Base-by-base conservation (phyloP, 1,139 yeast species). In the Nakaseomyces uthaithaninus region DNA sequence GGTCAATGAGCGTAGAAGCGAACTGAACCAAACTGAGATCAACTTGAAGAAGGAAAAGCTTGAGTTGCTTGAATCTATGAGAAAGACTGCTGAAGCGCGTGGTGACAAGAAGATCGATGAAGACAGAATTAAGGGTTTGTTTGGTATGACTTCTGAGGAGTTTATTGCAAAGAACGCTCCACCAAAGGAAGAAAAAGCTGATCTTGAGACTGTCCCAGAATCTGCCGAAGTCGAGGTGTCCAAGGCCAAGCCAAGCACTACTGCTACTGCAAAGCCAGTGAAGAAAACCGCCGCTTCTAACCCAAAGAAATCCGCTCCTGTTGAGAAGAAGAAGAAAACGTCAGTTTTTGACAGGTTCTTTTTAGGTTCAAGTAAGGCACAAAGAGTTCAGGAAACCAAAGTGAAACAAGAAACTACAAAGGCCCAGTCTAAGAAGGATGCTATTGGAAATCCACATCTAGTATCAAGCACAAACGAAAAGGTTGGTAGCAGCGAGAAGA, bases 81-180 rank as follows among this genome's bases (percentile, higher is more conserved):
- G 37, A 23, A 33, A 38, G 18, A 44, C 42, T 15, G 43, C 45
- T 9, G 52, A 53, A 26, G 44, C 54, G n/a, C 50, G 51, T 35
- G 49, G 44, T 27, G 50, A 47, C 28, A 41, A 36, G 16, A 45
- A 45, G 58, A 44, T 58, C 20, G 61, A 58, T 39, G 62, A 57
- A 35, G 52, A 46, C 8, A 55, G 53, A 36, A 50, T 55, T 10
- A 57, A 53, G 37, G 44, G 49, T 14, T 44, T 57, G 27, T 45
- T 57, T 33, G 61, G 62, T 18, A 52, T 51, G 49, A 45, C 59
- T 1, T 51, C 59, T n/a, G 47, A 44, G 8, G 59, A 57, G 25
- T 56, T 44, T 36, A 20, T 38, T 11, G 30, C 33, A 8, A 31
- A 38, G 31, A 23, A 25, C 16, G 30, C 25, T 19, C 26, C 33